Conservation (phyloP, 805 yeast species). For the Barnettozyma wickerhamii region DNA sequence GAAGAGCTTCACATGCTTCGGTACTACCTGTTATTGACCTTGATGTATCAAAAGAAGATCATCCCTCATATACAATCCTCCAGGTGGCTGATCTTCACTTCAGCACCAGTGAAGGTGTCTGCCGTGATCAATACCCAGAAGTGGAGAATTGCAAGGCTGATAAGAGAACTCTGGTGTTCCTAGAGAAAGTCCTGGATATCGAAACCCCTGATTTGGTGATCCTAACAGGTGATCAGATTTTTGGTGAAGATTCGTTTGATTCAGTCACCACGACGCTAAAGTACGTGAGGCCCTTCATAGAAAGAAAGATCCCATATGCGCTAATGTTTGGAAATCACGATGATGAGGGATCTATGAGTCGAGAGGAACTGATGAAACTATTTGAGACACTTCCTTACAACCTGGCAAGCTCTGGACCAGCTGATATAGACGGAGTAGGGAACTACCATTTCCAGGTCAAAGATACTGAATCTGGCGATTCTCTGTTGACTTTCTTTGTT, state of each 20-base stretch:
- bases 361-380: constrained; percentile 57
- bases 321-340: constrained; percentile 92
- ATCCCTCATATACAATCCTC: constrained; percentile 76
- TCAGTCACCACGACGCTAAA: constrained; percentile 79
- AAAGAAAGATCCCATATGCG: constrained; percentile 75
- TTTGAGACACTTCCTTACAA: constrained; percentile 63
- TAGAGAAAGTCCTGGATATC: constrained; percentile 57
- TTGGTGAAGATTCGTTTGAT: constrained; percentile 77
- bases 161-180: constrained; percentile 48
- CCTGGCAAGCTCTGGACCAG: constrained; percentile 58
- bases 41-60: constrained; percentile 19
- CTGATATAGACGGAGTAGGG: constrained; percentile 73
- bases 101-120: constrained; percentile 76
- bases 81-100: constrained; percentile 93
- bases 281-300: constrained; percentile 64
- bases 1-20: constrained; percentile 11
- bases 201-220: constrained; percentile 86
- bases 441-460: constrained; percentile 61
- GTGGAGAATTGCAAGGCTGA: constrained; percentile 66
- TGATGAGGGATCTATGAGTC: constrained; percentile 69
- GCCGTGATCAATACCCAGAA: constrained; percentile 69
- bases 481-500: constrained; percentile 62
- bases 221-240: constrained; percentile 87
- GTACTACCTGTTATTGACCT: constrained; percentile 8
- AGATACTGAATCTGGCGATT: constrained; percentile 32